Conservation (phyloP, 2,329 filamentous ascomycete species). For the Hysterium pulicare region DNA sequence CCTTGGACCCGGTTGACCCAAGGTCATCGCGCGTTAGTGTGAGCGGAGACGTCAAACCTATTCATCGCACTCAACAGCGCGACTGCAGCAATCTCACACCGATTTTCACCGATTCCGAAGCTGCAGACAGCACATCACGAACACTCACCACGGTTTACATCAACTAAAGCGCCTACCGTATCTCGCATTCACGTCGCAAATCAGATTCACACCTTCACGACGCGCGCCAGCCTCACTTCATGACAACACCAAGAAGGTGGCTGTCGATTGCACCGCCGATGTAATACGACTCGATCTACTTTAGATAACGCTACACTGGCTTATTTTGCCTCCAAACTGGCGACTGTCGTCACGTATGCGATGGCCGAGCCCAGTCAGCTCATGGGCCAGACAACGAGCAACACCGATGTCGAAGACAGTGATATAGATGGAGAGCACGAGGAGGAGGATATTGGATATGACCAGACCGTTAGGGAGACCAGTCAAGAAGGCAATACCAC, state of each 20-base stretch:
- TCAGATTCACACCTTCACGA: slow-evolving; percentile 1
- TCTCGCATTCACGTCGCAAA: slow-evolving; percentile 24
- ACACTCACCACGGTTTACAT: slow-evolving; percentile 1
- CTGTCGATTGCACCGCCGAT: slow-evolving; percentile 21
- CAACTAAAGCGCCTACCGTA: slow-evolving; percentile 6
- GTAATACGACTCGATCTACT: slow-evolving; percentile 15
- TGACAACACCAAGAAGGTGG: slow-evolving; percentile 21
- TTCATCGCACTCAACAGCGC: slow-evolving; percentile 23
- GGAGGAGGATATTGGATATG: slow-evolving; percentile 35
- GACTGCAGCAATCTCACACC: slow-evolving; percentile 21
- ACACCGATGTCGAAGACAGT: slow-evolving; percentile 30
- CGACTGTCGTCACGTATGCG: slow-evolving; percentile 39
- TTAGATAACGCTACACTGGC: slow-evolving; percentile 29
- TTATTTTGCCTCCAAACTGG: slow-evolving; percentile 36
- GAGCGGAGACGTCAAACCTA: slow-evolving; percentile 18
- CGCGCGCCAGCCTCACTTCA: slow-evolving; percentile 21
- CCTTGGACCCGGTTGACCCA: slow-evolving; percentile 12
- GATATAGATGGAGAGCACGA: slow-evolving; percentile 40
- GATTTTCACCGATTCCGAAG: slow-evolving; percentile 4
- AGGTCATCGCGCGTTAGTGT: slow-evolving; percentile 22
- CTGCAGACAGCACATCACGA: slow-evolving; percentile 6
- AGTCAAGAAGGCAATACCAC: slow-evolving; percentile 30
- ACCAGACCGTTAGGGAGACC: slow-evolving; percentile 15
- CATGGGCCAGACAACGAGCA: slow-evolving; percentile 32
- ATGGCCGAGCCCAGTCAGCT: slow-evolving; percentile 42